Base-by-base conservation (phyloP, 139 green algal species). In the Gonium pectorale region DNA sequence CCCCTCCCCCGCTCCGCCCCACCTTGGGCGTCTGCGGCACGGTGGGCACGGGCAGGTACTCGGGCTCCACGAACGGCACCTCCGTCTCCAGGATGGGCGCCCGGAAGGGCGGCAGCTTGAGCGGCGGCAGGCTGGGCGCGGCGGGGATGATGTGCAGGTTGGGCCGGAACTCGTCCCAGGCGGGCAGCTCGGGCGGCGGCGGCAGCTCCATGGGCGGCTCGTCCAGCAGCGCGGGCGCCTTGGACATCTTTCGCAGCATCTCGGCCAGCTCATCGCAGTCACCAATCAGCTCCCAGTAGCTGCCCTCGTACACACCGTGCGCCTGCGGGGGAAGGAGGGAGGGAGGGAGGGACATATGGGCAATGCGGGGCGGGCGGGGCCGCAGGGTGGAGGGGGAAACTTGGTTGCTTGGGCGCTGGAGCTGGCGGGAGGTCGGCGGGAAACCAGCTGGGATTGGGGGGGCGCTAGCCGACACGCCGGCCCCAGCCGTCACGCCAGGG, bases 271-370 rank as follows among this genome's bases (percentile, higher is more conserved):
- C 89, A 2, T 88, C 70, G 8, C 88, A 40, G 41, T 93, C 89
- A 7, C 78, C 89, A 29, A 96, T 78, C 44, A 96, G 85, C 81
- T 93, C 88, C 90, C 91, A 95, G 80, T 96, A 96, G 59, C 75
- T 93, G 69, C 93, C 93, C 83, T 96, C 93, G 67, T 96, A 96
- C 54, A 93, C 89, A 26, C 93, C 93, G 67, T 91, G 83, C 0
- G 89, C 87, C 86, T 92, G 79, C 2, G 67, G n/a, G n/a, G n/a
- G n/a, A n/a, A n/a, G n/a, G n/a, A n/a, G n/a, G n/a, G n/a, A n/a
- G n/a, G n/a, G n/a, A n/a, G n/a, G n/a, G n/a, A n/a, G n/a, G n/a
- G n/a, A n/a, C n/a, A n/a, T n/a, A n/a, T n/a, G n/a, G n/a, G n/a
- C n/a, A n/a, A n/a, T n/a, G n/a, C n/a, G n/a, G n/a, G n/a, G n/a